phyloP scores from a whole-genome alignment of 2,329 filamentous ascomycete genomes.

The Macrophomina tecta region DNA sequence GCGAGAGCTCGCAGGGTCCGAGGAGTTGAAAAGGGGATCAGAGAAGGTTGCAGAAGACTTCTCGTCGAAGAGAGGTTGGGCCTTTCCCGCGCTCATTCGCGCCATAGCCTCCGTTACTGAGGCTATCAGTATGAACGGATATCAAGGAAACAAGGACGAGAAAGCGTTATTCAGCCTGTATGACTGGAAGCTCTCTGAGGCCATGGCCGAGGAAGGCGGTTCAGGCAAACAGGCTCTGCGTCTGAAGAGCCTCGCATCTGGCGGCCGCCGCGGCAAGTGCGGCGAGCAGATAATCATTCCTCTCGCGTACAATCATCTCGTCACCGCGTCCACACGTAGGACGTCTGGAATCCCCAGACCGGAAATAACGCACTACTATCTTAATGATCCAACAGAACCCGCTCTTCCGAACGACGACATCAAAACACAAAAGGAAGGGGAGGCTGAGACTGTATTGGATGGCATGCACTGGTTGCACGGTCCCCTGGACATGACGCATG shows the following conservation, averaged over 20 bases:
- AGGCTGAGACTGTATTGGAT: neutral
- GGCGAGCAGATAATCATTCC: neutral
- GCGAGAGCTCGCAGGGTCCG: neutral
- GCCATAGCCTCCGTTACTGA: conserved; percentile 8
- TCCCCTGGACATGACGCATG: no score
- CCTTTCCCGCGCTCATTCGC: neutral
- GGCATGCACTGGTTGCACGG: neutral
- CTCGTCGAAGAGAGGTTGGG: no score
- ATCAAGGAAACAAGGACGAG: neutral
- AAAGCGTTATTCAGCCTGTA: neutral
- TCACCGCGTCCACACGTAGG: neutral
- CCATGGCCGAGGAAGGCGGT: no score
- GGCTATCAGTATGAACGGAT: conserved; percentile 13
- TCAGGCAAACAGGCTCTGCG: neutral
- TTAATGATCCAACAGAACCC: neutral
- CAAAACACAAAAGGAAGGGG: neutral
- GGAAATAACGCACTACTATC: neutral
- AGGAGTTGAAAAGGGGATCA: neutral
- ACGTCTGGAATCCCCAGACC: neutral
- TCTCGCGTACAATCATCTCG: neutral
- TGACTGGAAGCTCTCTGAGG: no score
- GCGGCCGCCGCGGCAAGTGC: neutral
- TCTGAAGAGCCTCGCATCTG: rapidly evolving
- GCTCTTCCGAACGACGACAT: neutral
- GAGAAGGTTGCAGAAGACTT: no score